Evolutionary conservation across 306 rosid genomes (phyloP).

Genomic region (Glycine latifolia): DNA sequence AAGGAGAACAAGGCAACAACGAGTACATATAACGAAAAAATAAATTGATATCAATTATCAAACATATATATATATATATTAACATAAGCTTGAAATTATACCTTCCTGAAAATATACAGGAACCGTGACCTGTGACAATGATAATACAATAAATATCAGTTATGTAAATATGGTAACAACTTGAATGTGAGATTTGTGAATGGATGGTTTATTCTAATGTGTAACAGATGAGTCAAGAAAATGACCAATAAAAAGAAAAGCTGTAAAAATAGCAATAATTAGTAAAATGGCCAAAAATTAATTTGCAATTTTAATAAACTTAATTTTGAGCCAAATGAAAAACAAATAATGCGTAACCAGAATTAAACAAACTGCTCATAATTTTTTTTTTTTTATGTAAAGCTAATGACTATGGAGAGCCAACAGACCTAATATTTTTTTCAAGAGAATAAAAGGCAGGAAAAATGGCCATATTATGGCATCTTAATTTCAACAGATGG

Average conservation of each 20-base stretch:
- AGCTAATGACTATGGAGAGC: neutral
- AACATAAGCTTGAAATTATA: slow-evolving; percentile 26
- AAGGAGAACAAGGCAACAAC: too few species aligned
- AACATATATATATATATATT: too few species aligned
- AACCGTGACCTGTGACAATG: slow-evolving; percentile 71
- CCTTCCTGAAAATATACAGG: slow-evolving; percentile 90
- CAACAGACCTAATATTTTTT: neutral
- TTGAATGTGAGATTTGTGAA: neutral
- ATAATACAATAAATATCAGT: slow-evolving; percentile 43
- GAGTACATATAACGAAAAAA: too few species aligned
- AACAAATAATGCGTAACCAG: neutral
- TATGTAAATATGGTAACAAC: neutral
- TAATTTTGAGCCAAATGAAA: slow-evolving; percentile 3
- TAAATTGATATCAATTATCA: neutral
- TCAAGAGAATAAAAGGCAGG: neutral
- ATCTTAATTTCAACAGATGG: neutral
- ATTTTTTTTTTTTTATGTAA: neutral
- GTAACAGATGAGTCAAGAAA: slow-evolving; percentile 7
- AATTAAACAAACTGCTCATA: neutral
- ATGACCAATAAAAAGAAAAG: slow-evolving; percentile 27
- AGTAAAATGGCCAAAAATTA: neutral
- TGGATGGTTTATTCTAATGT: neutral
- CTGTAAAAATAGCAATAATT: neutral
- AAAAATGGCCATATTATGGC: neutral
- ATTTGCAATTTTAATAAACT: neutral